Percentiles rank a stretch among this genome's conserved stretches.
These are phyloP conservation scores for Mortierella hygrophila DNA, from an alignment of 192 early-diverging fungal species.

Conservation along the genomic window DNA sequence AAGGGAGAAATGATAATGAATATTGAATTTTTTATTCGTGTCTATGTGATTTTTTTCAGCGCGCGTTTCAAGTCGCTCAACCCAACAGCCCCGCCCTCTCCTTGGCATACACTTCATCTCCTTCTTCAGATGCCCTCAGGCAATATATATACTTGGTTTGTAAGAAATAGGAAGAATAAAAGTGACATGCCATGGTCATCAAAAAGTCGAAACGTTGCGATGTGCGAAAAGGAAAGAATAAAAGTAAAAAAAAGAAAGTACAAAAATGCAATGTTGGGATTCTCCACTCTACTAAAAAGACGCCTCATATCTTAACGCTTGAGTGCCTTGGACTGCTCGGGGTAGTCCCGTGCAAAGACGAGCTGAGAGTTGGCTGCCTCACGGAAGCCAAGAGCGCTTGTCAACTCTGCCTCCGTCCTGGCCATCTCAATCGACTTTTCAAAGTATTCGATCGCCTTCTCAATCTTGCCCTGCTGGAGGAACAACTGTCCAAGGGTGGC, in stretches of 20 bases:
- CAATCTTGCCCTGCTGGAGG: constrained; percentile 87
- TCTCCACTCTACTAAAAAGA: background rate
- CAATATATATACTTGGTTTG: background rate
- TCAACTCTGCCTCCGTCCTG: constrained; percentile 91
- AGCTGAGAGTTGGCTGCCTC: constrained; percentile 54
- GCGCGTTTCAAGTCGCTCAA: background rate
- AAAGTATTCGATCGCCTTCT: constrained; percentile 86
- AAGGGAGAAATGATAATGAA: background rate
- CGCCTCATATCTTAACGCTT: constrained; percentile 34
- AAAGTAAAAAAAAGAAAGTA: background rate
- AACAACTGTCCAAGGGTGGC: constrained; percentile 84
- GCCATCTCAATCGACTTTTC: constrained; percentile 86
- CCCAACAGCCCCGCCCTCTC: background rate
- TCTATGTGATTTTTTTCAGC: background rate
- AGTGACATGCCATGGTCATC: background rate
- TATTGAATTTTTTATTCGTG: background rate
- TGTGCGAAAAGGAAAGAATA: background rate
- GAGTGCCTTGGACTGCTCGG: constrained; percentile 52
- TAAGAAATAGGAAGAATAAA: background rate
- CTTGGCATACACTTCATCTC: background rate
- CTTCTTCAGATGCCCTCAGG: background rate
- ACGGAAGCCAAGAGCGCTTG: constrained; percentile 71
- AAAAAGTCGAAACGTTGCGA: background rate
- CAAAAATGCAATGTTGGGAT: background rate
- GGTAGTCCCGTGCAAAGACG: constrained; percentile 52